Evolutionary conservation across 805 yeast species (phyloP), one percentile per base, ranked within the genome.

Genomic region (Nakazawaea pomicola): DNA sequence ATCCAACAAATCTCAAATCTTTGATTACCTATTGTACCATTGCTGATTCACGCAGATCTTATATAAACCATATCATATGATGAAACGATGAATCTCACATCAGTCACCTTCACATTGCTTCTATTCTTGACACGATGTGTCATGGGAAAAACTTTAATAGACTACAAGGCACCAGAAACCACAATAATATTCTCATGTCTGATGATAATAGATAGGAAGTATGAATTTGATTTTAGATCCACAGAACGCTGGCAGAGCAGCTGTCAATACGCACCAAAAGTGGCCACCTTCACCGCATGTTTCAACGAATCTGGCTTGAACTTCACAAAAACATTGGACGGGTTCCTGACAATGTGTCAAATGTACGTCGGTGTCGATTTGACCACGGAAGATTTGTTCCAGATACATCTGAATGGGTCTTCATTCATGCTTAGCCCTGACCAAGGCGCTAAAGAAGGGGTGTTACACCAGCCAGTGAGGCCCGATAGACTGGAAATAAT

Each of bases 191-290:
- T 46, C 36, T 42, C 60, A 4, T 57, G 61, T 31, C 32, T 54
- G 4, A 18, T 46, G 9, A 37, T 49, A 6, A 38, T 53, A 4
- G 28, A 36, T 10, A 32, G 33, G 5, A 19, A 23, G 8, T 40
- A 52, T 18, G 28, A 40, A 11, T 57, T 44, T 37, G 59, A 56
- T 21, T 55, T 11, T 8, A n/a, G 46, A 1, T 49, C 49, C 4
- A 29, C 31, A 7, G 49, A 37, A 34, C 18, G 33, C 10, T 57
- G 60, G 57, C 40, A 33, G 21, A 47, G 55, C 3, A 25, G 43
- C 12, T 57, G 62, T 41, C 39, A 33, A 14, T 54, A 56, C 38
- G 54, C 51, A 32, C 62, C 62, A 1, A 33, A 50, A 4, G 21
- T 48, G 19, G 58, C 57, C 0, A 54, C 60, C 1, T 16, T 53